Base-by-base conservation (phyloP, 768 basidiomycete species). In the Russula brevipes region DNA sequence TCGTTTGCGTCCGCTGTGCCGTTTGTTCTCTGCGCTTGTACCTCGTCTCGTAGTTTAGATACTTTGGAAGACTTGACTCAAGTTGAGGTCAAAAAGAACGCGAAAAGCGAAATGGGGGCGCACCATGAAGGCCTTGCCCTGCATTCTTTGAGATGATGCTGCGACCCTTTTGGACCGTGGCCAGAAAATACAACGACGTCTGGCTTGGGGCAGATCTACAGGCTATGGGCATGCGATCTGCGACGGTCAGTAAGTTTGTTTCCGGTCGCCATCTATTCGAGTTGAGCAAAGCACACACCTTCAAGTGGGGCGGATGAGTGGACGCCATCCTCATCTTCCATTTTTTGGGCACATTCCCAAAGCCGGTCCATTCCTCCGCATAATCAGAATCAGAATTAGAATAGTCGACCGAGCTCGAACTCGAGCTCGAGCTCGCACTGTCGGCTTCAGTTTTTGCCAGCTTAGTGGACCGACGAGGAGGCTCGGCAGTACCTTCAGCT, bases 121-220 rank as follows among this genome's bases (percentile, higher is more conserved):
- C 69, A 90, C 91, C 90, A 93, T 91, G 71, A 93, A 92, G 0
- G 85, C 79, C 70, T 82, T 89, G 73, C 76, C 81, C 51, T 81
- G 79, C 4, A 76, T 73, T 72, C 78, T 83, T 19, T 70, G 63
- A 2, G 70, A 66, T 14, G 54, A 38, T 1, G 59, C 33, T 73
- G 69, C 35, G 67, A 59, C 65, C 72, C 65, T 30, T 71, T 57
- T 64, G 69, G 41, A 69, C 67, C 47, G 46, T 19, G 12, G 47
- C 82, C 82, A 9, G 74, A 72, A 72, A 89, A 91, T 0, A 89
- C 78, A 1, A 86, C 78, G 16, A 89, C 79, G 57, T 82, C 76
- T 31, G 79, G 76, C 52, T 69, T 66, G 9, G 71, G 47, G 50
- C 50, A 24, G 72, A 70, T 46, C 71, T 75, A 46, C 70, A 71